These are phyloP conservation scores for Panicum hallii DNA, from an alignment of 202 grass and related monocot species.

Conservation along the genomic window DNA sequence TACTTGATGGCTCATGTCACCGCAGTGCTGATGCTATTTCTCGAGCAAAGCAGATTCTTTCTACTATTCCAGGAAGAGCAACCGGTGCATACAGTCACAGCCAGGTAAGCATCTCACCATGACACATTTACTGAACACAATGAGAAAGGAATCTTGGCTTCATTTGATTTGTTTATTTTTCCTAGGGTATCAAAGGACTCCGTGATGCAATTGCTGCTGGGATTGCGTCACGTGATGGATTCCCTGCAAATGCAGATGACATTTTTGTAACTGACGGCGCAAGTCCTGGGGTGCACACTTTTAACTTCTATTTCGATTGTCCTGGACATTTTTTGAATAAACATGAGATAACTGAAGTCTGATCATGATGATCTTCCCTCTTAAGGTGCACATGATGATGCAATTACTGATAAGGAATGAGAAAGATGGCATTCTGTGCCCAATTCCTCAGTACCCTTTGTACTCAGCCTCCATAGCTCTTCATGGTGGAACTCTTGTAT, in stretches of 20 bases:
- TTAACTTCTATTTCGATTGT: slow-evolving; percentile 18
- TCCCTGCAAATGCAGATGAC: slow-evolving; percentile 93
- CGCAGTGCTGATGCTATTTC: slow-evolving; percentile 85
- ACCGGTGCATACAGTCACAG: slow-evolving; percentile 97
- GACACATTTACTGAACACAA: slow-evolving; percentile 29
- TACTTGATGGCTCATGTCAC: slow-evolving; percentile 43
- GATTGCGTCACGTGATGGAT: slow-evolving; percentile 85
- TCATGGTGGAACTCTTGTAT: slow-evolving; percentile 95
- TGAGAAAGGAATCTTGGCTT: slow-evolving; percentile 30
- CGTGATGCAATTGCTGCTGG: slow-evolving; percentile 96
- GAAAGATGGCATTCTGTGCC: slow-evolving; percentile 92
- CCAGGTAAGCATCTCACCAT: slow-evolving; percentile 56
- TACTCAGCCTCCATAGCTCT: slow-evolving; percentile 96
- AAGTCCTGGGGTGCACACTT: slow-evolving; percentile 79
- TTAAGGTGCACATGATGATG: slow-evolving; percentile 99
- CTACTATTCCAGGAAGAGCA: slow-evolving; percentile 78
- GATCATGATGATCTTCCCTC: slow-evolving; percentile 24
- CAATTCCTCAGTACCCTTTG: slow-evolving; percentile 95
- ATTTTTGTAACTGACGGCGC: slow-evolving; percentile 98
- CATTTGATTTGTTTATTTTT: slow-evolving; percentile 47
- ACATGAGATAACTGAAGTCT: slow-evolving; percentile 27
- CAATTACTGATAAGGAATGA: slow-evolving; percentile 92
- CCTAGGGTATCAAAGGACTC: slow-evolving; percentile 92
- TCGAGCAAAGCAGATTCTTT: slow-evolving; percentile 77
- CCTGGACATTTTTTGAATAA: slow-evolving; percentile 20